These are phyloP conservation scores for Yamagishiella unicocca DNA, from an alignment of 139 green algal genomes.

Conservation along the genomic window DNA sequence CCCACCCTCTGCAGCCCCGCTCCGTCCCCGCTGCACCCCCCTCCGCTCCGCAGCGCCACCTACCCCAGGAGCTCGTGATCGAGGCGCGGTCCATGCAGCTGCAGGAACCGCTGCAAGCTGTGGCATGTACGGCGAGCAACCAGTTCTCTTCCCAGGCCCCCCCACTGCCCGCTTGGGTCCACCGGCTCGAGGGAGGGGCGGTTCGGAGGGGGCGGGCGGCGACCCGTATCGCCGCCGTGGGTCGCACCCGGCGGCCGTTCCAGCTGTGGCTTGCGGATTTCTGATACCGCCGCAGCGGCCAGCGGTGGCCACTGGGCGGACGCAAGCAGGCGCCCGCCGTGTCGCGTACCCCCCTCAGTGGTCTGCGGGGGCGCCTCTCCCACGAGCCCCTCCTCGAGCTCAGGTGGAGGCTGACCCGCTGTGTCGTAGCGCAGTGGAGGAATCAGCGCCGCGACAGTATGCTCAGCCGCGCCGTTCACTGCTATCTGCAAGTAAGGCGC, in stretches of 20 bases:
- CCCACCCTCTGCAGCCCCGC: no score
- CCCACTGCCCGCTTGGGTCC: background rate
- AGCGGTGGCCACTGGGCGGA: no score
- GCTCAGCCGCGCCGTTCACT: background rate
- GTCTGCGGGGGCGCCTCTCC: no score
- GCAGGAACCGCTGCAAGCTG: slow-evolving; percentile 32
- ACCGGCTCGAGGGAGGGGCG: no score
- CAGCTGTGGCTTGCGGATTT: no score
- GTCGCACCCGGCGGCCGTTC: no score
- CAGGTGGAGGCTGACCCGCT: background rate
- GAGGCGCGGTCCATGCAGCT: background rate
- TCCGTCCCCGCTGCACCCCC: background rate
- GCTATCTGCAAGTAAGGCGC: slow-evolving; percentile 13
- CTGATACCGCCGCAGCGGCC: no score
- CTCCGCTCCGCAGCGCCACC: background rate
- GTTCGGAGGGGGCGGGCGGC: no score
- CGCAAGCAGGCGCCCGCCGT: no score
- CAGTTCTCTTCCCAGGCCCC: background rate
- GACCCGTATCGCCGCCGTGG: no score
- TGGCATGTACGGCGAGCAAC: background rate
- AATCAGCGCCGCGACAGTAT: background rate
- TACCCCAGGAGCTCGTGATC: background rate
- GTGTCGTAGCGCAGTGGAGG: background rate
- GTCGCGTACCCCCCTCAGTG: no score
- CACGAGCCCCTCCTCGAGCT: background rate